Percentiles rank a stretch among this genome's conserved stretches.
phyloP scores from a whole-genome alignment of 139 green algal genomes.

The Asterochloris sp. region DNA sequence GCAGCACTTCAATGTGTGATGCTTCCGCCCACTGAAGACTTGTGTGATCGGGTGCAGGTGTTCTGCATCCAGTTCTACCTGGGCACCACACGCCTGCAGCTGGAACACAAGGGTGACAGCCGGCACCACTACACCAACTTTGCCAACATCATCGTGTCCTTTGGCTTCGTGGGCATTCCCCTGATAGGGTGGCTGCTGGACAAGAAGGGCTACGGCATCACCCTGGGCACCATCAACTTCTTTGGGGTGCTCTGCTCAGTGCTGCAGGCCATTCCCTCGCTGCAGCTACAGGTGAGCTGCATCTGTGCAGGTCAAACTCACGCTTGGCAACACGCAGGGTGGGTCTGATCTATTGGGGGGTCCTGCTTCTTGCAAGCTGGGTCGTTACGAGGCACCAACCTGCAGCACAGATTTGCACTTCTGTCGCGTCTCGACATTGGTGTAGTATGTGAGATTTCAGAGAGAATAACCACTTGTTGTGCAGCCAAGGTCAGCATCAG shows the following conservation, averaged over 20 bases:
- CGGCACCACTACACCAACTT: conserved; percentile 36
- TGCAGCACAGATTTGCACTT: too few species aligned
- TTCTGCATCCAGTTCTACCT: conserved; percentile 30
- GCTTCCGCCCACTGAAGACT: not conserved
- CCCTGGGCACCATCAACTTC: conserved; percentile 49
- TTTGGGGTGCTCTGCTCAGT: conserved; percentile 37
- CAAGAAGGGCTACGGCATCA: conserved; percentile 57
- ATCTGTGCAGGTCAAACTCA: not conserved
- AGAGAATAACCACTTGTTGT: too few species aligned
- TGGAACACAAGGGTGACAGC: conserved; percentile 44
- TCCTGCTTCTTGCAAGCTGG: too few species aligned
- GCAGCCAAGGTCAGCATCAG: too few species aligned
- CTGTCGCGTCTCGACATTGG: too few species aligned
- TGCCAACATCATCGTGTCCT: conserved; percentile 55
- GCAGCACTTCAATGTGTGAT: too few species aligned
- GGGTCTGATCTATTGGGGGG: too few species aligned
- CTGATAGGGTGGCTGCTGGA: conserved; percentile 57
- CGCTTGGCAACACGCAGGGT: not conserved
- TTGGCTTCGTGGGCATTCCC: conserved; percentile 50
- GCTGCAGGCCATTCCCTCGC: conserved; percentile 42
- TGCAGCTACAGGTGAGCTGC: conserved; percentile 29
- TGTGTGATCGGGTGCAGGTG: conserved; percentile 1
- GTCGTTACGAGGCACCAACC: too few species aligned
- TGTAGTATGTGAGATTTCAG: too few species aligned
- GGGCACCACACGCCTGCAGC: conserved; percentile 51